Base-by-base conservation (phyloP, 805 yeast species). In the Cyberlindnera mrakii region DNA sequence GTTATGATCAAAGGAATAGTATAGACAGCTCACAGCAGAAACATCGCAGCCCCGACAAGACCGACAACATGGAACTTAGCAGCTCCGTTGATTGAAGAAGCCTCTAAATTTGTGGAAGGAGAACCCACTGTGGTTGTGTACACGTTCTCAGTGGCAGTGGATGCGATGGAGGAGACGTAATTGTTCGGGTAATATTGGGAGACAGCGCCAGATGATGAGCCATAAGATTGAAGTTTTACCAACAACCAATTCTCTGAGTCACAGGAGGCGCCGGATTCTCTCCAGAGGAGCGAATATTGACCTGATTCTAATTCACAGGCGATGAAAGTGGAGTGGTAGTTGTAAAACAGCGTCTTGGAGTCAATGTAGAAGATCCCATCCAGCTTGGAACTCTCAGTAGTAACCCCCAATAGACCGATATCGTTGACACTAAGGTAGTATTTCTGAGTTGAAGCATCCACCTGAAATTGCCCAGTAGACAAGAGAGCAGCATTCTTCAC, bases 81-180 rank as follows among this genome's bases (percentile, higher is more conserved):
- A 29, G 43, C 48, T 19, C 39, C 45, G 17, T 35, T 35, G 11
- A 36, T 32, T 8, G 42, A 16, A 16, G 41, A 31, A 17, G 33
- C 37, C 14, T 45, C 34, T 15, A 42, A 18, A 5, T 36, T 14
- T 6, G 48, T 29, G 2, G 44, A 19, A 11, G 49, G 33, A 17
- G 40, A 35, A 20, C 46, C 47, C 29, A 42, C 42, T 8, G 57
- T 49, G 14, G 57, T 46, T 3, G 57, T 54, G 15, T 40, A 42
- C 23, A 49, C 42, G 32, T 52, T 41, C 20, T 54, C 54, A 8
- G 50, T 45, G 3, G 50, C 58, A 30, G 59, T 55, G 6, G 49
- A 35, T 13, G 55, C 57, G 23, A 54, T 39, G 3, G 52, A 42
- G 13, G 52, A 39, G 13, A 37, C 41, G 32, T 42, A 52, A 36